Percentiles rank a stretch among this genome's conserved stretches.
phyloP scores from a whole-genome alignment of 1,284 basidiomycete genomes.

The Trichosporon sp. region DNA sequence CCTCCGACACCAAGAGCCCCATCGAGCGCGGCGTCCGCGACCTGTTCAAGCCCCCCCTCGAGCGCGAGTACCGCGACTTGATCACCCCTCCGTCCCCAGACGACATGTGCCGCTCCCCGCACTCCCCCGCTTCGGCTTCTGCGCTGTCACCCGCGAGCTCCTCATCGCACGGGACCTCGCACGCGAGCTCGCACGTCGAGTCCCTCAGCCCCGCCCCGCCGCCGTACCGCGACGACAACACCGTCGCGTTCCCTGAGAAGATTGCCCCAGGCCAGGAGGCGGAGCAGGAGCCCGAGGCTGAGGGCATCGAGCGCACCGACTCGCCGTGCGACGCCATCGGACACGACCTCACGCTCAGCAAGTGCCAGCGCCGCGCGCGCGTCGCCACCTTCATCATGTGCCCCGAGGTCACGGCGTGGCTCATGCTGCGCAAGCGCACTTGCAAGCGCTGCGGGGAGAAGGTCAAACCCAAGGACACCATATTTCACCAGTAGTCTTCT shows the following conservation, averaged over 20 bases:
- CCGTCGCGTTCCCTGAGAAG: neutral
- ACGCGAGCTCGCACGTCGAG: neutral
- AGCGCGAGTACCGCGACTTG: neutral
- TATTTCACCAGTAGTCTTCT: neutral
- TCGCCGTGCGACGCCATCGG: neutral
- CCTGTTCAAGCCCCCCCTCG: neutral
- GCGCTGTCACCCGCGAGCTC: neutral
- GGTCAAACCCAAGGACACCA: neutral
- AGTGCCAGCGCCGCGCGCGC: neutral
- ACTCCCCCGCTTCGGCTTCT: neutral
- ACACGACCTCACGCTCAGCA: neutral
- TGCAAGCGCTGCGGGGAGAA: neutral
- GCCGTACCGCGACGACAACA: neutral
- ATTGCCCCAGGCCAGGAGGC: neutral
- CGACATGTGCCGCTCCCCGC: neutral
- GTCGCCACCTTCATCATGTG: neutral
- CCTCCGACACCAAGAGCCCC: neutral
- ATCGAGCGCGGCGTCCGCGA: neutral
- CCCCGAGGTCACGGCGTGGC: neutral
- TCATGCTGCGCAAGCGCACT: neutral
- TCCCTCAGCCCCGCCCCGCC: neutral
- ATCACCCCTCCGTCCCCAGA: neutral
- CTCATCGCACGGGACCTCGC: neutral
- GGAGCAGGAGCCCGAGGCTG: neutral
- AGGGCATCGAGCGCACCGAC: neutral